These are phyloP conservation scores for Papilionanthe hybrid DNA, from an alignment of 116 monocot species.

Conservation along the genomic window DNA sequence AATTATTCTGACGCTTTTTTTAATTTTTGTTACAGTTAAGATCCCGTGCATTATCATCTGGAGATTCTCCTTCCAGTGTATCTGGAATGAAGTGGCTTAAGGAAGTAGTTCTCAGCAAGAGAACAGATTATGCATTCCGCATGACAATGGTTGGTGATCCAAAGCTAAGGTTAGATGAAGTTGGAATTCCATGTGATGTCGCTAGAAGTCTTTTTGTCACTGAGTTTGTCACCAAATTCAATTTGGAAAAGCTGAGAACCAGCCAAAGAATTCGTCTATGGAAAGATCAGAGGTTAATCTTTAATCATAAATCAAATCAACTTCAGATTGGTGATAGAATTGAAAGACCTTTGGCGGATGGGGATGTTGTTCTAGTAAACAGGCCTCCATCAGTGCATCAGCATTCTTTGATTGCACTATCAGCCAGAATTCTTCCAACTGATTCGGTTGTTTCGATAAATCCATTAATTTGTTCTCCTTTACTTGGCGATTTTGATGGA, in stretches of 20 bases:
- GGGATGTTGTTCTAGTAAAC: conserved; percentile 69
- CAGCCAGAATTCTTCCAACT: conserved; percentile 53
- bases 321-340: conserved; percentile 57
- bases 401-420: conserved; percentile 73
- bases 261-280: conserved; percentile 24
- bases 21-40: neutral
- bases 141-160: conserved; percentile 87
- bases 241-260: conserved; percentile 33
- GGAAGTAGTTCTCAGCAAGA: conserved; percentile 70
- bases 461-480: conserved; percentile 79
- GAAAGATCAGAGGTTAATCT: conserved; percentile 32
- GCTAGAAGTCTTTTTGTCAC: conserved; percentile 36
- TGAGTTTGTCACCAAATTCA: conserved; percentile 53
- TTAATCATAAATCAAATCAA: conserved; percentile 23
- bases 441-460: conserved; percentile 63
- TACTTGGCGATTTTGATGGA: conserved; percentile 93
- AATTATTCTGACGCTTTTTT: neutral
- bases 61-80: conserved; percentile 22
- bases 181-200: conserved; percentile 60
- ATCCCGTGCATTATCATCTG: conserved; percentile 6
- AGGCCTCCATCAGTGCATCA: conserved; percentile 87
- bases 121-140: conserved; percentile 67
- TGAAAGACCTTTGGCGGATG: conserved; percentile 64
- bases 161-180: conserved; percentile 61
- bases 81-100: conserved; percentile 77